phyloP scores from a whole-genome alignment of 495 filamentous ascomycete genomes.

The Penicillium coffeae region DNA sequence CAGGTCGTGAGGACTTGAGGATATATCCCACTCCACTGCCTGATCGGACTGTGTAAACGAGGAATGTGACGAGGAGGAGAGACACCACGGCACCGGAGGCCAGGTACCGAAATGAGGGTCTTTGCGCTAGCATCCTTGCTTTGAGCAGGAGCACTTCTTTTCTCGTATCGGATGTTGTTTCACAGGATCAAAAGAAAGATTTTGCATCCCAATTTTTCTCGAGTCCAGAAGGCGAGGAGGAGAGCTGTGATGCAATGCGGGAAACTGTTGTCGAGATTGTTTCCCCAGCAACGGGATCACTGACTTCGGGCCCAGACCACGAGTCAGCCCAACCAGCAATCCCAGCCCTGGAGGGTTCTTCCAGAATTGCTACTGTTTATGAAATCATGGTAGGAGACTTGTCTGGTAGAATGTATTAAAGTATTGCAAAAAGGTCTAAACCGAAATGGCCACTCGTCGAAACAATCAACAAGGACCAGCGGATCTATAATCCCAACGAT shows the following conservation, averaged over 20 bases:
- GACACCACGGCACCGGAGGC: conserved; percentile 28
- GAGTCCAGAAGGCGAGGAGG: not conserved
- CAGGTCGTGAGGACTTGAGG: conserved; percentile 11
- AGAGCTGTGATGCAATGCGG: not conserved
- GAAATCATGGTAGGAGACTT: too few relatives aligned
- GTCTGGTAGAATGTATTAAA: not conserved
- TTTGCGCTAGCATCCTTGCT: conserved; percentile 21
- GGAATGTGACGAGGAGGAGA: conserved; percentile 29
- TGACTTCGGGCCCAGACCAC: not conserved
- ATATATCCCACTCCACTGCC: conserved; percentile 17
- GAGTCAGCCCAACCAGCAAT: too few relatives aligned
- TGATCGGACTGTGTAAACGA: conserved; percentile 22
- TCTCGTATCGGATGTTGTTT: too few relatives aligned
- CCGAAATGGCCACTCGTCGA: conserved; percentile 7
- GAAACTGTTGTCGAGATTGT: conserved; percentile 13
- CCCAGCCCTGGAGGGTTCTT: too few relatives aligned
- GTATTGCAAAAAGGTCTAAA: not conserved
- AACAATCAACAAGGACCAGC: conserved; percentile 14
- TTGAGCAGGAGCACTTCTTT: too few relatives aligned
- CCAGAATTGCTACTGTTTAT: too few relatives aligned
- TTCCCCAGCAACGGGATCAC: conserved; percentile 17
- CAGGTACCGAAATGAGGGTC: conserved; percentile 31
- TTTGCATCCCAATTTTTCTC: too few relatives aligned
- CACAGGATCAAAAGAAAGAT: too few relatives aligned
- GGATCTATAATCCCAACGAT: conserved; percentile 30